A percentile compares a stretch with the other conserved stretches of the same genome.
Conservation (phyloP, 176 grass and related monocot genomes). For the Thinopyrum elongatum region DNA sequence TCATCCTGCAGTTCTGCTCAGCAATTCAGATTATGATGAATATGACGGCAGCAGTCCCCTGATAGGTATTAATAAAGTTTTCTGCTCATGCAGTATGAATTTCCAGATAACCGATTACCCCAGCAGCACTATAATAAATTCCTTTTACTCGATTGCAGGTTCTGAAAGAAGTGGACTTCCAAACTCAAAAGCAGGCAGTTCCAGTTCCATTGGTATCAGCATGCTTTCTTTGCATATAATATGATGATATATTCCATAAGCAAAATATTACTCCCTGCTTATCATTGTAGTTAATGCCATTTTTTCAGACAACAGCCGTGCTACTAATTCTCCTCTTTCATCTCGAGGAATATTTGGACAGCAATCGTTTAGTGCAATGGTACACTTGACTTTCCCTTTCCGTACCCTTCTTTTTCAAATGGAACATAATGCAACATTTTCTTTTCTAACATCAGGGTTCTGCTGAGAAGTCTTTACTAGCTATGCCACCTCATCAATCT, state of each 20-base stretch:
- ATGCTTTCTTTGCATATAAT: slow-evolving; percentile 31
- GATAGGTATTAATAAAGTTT: slow-evolving; percentile 30
- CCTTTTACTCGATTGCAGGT: background rate
- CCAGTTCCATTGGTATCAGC: slow-evolving; percentile 33
- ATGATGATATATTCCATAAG: background rate
- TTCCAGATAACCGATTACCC: background rate
- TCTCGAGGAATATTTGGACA: slow-evolving; percentile 36
- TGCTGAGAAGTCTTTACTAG: too few relatives aligned
- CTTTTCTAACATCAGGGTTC: too few relatives aligned
- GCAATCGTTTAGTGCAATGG: slow-evolving; percentile 44
- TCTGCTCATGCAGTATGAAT: slow-evolving; percentile 26
- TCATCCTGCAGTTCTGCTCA: slow-evolving; percentile 31
- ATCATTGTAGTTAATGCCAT: slow-evolving; percentile 4
- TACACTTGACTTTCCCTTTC: slow-evolving; percentile 19
- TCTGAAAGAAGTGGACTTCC: slow-evolving; percentile 19
- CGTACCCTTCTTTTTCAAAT: background rate
- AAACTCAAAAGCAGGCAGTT: slow-evolving; percentile 31
- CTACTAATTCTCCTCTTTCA: slow-evolving; percentile 18
- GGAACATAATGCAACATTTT: background rate
- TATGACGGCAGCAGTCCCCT: slow-evolving; percentile 2
- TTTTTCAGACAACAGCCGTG: slow-evolving; percentile 26
- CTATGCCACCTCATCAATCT: too few relatives aligned
- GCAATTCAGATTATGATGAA: slow-evolving; percentile 57
- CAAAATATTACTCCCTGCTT: slow-evolving; percentile 1
- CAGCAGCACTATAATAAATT: background rate